Conservation (phyloP, 768 basidiomycete species). For the Termitomyces bulborhizus region DNA sequence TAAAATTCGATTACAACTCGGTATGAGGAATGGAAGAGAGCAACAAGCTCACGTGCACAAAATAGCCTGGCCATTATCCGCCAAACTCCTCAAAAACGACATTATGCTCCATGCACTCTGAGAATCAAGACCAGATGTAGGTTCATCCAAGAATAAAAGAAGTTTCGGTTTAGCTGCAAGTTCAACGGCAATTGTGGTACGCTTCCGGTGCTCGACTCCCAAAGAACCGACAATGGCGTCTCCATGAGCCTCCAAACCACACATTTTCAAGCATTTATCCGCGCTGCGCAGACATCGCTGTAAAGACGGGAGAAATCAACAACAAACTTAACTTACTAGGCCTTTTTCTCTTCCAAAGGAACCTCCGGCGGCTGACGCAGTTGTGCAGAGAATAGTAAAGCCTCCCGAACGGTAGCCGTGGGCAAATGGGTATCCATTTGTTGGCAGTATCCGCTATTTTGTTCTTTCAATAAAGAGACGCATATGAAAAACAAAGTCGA, state of each 20-base stretch:
- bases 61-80: conserved; percentile 80
- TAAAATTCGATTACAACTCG: not conserved
- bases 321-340: conserved; percentile 46
- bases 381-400: conserved; percentile 71
- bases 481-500: not conserved
- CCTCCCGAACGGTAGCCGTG: conserved; percentile 74
- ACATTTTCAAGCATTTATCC: conserved; percentile 30
- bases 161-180: conserved; percentile 82
- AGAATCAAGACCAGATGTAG: conserved; percentile 83
- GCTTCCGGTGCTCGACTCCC: conserved; percentile 68
- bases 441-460: conserved; percentile 63
- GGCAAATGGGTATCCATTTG: conserved; percentile 79
- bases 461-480: not conserved
- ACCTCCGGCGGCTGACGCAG: conserved; percentile 69
- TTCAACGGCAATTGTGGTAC: conserved; percentile 84
- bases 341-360: conserved; percentile 67
- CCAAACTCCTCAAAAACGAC: conserved; percentile 67
- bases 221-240: conserved; percentile 67
- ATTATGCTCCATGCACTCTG: conserved; percentile 85
- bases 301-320: not conserved
- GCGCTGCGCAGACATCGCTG: conserved; percentile 1
- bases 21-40: not conserved
- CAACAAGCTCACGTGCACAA: conserved; percentile 63
- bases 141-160: conserved; percentile 84
- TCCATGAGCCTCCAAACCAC: conserved; percentile 57